Evolutionary conservation across 2,329 filamentous ascomycete genomes (phyloP).

Genomic region (Falciphora oryzae): DNA sequence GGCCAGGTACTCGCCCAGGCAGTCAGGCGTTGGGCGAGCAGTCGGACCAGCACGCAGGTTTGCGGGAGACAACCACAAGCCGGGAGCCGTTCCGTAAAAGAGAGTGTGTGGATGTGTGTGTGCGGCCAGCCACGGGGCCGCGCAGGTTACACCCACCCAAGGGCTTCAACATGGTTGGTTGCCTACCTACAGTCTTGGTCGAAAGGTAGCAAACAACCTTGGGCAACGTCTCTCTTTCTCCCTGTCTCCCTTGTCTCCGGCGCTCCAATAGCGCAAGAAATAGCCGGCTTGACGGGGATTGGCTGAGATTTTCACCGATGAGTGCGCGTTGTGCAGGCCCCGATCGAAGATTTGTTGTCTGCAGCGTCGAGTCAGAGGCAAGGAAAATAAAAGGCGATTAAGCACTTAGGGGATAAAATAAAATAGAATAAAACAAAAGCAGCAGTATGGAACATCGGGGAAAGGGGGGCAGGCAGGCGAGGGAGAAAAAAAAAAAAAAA

Average conservation of each 20-base stretch:
- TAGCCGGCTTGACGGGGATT: background rate
- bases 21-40: background rate
- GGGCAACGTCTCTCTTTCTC: background rate
- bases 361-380: background rate
- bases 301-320: background rate
- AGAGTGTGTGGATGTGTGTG: background rate
- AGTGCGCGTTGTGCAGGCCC: background rate
- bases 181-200: constrained; percentile 1
- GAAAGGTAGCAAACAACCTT: background rate
- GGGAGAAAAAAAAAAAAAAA: background rate
- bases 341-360: background rate
- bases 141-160: background rate
- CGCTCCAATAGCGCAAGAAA: background rate
- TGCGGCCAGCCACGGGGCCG: background rate
- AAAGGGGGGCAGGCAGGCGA: too few species aligned
- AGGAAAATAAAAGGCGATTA: background rate
- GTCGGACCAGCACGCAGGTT: background rate
- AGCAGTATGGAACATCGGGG: background rate
- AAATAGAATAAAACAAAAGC: background rate
- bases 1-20: background rate
- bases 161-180: background rate
- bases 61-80: background rate
- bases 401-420: background rate
- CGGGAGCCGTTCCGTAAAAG: background rate
- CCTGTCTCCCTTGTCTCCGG: background rate